Evolutionary conservation across 106 monocot species (phyloP), one percentile per base, ranked within the genome.

Genomic region (Chionographis japonica): DNA sequence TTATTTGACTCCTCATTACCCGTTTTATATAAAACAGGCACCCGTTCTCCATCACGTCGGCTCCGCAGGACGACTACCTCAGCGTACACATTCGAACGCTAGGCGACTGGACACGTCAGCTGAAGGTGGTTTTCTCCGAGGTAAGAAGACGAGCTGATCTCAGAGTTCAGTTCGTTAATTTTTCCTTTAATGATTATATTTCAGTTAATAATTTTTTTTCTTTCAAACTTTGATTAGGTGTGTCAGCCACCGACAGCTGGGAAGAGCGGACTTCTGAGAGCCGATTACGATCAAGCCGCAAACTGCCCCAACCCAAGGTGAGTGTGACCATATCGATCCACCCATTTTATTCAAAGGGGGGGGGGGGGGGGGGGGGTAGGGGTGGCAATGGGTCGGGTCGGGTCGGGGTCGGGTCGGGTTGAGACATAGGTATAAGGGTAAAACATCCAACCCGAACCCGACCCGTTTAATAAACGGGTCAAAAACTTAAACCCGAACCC

Each of bases 21-120:
- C 27, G 27, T 27, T 27, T 27, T 17, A 35, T 38, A 52, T n/a
- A 11, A 14, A 39, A 53, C 67, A 95, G 94, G 94, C 95, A 95
- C 52, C 95, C 95, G 9, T 95, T 95, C 78, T 95, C 95, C 12
- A 89, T 95, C 67, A 95, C 95, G 7, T 95, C 95, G 43, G 91
- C 95, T 1, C 91, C 95, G 2, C 86, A 82, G 49, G 95, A 95
- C 55, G 79, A 95, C 68, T 92, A 79, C 56, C 59, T 95, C 12
- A 95, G 95, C 55, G 95, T 95, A 9, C 95, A 95, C 37, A 95
- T 95, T 19, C 69, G 95, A 1, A 91, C 91, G 2, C 73, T 88
- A 3, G 95, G 95, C n/a, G 95, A 95, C 79, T 95, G 95, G 95
- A 95, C 95, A 2, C 39, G 83, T 13, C 85, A 91, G 76, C 88